Base-by-base conservation (phyloP, 108 stramenopile species). In the Nitzschia sp. region DNA sequence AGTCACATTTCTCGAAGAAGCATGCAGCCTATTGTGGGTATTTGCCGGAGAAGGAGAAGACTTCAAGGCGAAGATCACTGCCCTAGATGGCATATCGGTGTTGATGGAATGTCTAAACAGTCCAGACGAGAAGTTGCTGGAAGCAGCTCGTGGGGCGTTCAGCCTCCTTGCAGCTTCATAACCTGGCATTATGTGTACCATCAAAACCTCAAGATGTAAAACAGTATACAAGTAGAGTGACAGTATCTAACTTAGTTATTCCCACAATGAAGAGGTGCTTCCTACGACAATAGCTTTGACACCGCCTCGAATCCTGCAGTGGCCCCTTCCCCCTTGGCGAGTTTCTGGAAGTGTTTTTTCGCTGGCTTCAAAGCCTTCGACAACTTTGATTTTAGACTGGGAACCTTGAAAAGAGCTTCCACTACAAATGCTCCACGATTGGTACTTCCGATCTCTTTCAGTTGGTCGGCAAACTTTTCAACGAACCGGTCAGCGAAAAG, bases 381-480 rank as follows among this genome's bases (percentile, higher is more conserved):
- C 3, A 77, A 81, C 17, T 72, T 75, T 9, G 63, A 50, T 52
- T 68, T 80, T 52, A 86, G 70, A 57, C 70, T 54, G 9, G 76
- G 73, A 8, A 84, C 79, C 60, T 88, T 74, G 21, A 75, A 70
- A 22, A 92, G 72, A 19, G 91, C 83, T 22, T 79, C 73, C 37
- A 92, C 60, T 20, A 95, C 88, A 67, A 95, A 91, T 10, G 89
- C 88, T 17, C 87, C 93, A 39, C 93, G 76, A 65, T 86, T 91
- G 3, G 88, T 79, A 41, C 63, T 51, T 7, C 75, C 83, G 70
- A 90, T 77, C 10, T 76, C 69, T 38, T 63, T 70, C 42, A 91
- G 69, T 9, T 69, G 65, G 24, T 61, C 70, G 11, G 64, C 54
- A 64, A 86, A 72, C 39, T 58, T 69, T 21, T 78, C 67, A 42